Conservation (phyloP, 768 basidiomycete genomes). For the Kwoniella dendrophila region DNA sequence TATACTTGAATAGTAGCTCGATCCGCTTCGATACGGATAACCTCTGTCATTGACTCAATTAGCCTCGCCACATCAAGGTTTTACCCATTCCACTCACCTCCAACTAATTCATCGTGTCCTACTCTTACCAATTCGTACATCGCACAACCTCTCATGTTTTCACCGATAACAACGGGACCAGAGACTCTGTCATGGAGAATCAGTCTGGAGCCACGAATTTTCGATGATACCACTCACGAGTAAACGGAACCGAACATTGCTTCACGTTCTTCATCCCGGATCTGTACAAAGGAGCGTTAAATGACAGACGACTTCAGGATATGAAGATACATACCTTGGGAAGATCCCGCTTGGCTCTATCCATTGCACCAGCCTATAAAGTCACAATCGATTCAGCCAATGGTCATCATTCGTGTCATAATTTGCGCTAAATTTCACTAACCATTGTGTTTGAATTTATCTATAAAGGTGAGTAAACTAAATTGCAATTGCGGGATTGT, state of each 20-base stretch:
- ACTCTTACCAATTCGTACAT: conserved; percentile 75
- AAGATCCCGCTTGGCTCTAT: conserved; percentile 84
- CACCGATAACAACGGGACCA: conserved; percentile 96
- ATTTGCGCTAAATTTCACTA: too few relatives aligned
- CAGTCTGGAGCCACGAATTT: not conserved
- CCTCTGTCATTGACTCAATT: conserved; percentile 67
- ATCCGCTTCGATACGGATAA: conserved; percentile 96
- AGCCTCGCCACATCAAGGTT: not conserved
- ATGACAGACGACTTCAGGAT: not conserved
- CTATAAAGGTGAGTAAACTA: too few relatives aligned
- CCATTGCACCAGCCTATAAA: conserved; percentile 81
- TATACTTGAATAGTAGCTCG: conserved; percentile 99
- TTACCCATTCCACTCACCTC: conserved; percentile 63
- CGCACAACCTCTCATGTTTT: conserved; percentile 97
- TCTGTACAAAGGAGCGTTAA: conserved; percentile 53
- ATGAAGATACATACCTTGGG: conserved; percentile 60
- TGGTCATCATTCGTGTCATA: too few relatives aligned
- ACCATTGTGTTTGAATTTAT: too few relatives aligned
- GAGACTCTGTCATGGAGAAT: conserved; percentile 74
- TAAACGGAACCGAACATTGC: conserved; percentile 59
- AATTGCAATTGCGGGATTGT: too few relatives aligned
- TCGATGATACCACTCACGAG: conserved; percentile 33
- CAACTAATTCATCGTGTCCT: conserved; percentile 96
- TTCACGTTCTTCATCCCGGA: conserved; percentile 87
- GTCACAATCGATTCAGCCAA: too few relatives aligned